phyloP scores from a whole-genome alignment of 2,329 filamentous ascomycete species.

The Domatiomyces catenatus region DNA sequence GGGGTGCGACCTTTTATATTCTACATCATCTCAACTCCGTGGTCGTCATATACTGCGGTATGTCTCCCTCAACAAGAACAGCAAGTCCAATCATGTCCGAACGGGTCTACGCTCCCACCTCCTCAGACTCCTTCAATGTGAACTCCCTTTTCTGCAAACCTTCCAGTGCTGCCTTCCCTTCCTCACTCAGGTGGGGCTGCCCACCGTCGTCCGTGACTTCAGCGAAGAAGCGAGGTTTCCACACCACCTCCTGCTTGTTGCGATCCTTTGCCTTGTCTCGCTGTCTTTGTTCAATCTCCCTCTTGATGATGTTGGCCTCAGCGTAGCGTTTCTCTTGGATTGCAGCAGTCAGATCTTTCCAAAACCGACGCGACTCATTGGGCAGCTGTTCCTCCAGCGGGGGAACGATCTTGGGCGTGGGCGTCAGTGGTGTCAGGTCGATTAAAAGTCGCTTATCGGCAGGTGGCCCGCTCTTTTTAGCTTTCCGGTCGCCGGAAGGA shows the following conservation, averaged over 20 bases:
- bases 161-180: conserved; percentile 43
- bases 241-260: conserved; percentile 52
- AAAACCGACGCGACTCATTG: conserved; percentile 80
- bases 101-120: not conserved
- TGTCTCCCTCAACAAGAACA: not conserved
- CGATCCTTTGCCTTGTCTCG: conserved; percentile 69
- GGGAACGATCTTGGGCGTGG: conserved; percentile 64
- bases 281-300: conserved; percentile 82
- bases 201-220: conserved; percentile 44
- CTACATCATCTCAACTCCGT: not conserved
- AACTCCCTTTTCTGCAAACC: conserved; percentile 33
- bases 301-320: conserved; percentile 72
- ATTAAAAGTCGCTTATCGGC: conserved; percentile 59
- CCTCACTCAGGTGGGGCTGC: conserved; percentile 46
- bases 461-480: conserved; percentile 30
- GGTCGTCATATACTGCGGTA: not conserved
- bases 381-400: conserved; percentile 63
- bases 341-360: conserved; percentile 73
- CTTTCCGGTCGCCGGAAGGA: conserved; percentile 8
- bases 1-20: not conserved
- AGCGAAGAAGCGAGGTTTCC: conserved; percentile 79
- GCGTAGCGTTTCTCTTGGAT: conserved; percentile 71
- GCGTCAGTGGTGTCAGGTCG: conserved; percentile 69
- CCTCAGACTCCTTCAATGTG: not conserved
- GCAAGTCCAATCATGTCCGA: not conserved